A percentile compares a stretch with the other conserved stretches of the same genome.
These are phyloP conservation scores for Tetrapyrgos nigripes DNA, from an alignment of 1,284 basidiomycete genomes.

Conservation along the genomic window DNA sequence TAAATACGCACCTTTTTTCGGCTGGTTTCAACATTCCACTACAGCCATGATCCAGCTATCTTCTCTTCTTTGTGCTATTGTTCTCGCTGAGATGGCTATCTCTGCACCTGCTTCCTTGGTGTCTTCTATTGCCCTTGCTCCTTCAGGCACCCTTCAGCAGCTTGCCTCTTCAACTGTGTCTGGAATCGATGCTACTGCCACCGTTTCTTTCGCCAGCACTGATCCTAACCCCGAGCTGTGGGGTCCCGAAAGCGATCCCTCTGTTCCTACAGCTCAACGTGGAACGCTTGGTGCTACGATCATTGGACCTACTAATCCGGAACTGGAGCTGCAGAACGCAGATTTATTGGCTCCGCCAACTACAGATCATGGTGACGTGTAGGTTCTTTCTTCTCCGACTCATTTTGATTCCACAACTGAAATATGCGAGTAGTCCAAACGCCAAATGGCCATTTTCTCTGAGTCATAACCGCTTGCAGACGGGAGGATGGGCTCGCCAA, in stretches of 20 bases:
- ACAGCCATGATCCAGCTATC: slow-evolving; percentile 10
- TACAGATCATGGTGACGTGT: slow-evolving; percentile 71
- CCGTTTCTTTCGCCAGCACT: slow-evolving; percentile 54
- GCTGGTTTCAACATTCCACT: not conserved
- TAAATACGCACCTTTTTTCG: too few relatives aligned
- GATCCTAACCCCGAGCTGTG: slow-evolving; percentile 45
- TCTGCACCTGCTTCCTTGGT: slow-evolving; percentile 12
- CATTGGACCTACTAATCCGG: slow-evolving; percentile 61
- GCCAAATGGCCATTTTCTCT: slow-evolving; percentile 77
- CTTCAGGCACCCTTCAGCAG: not conserved
- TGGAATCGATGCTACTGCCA: slow-evolving; percentile 31
- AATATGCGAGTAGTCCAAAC: slow-evolving; percentile 37
- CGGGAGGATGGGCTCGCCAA: slow-evolving; percentile 78
- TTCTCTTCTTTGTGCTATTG: slow-evolving; percentile 4
- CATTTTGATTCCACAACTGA: slow-evolving; percentile 8
- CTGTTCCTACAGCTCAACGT: slow-evolving; percentile 37
- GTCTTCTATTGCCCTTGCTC: not conserved
- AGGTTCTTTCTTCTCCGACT: slow-evolving; percentile 29
- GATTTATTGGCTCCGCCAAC: slow-evolving; percentile 69
- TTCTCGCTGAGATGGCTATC: slow-evolving; percentile 1
- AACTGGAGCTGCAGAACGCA: slow-evolving; percentile 61
- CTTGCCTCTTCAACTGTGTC: slow-evolving; percentile 5
- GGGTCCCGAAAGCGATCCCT: slow-evolving; percentile 18
- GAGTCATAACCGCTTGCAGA: slow-evolving; percentile 72
- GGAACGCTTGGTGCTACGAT: slow-evolving; percentile 55